Evolutionary conservation across 176 grass and related monocot species (phyloP), one percentile per base, ranked within the genome.

Genomic region (Raddia guianensis): DNA sequence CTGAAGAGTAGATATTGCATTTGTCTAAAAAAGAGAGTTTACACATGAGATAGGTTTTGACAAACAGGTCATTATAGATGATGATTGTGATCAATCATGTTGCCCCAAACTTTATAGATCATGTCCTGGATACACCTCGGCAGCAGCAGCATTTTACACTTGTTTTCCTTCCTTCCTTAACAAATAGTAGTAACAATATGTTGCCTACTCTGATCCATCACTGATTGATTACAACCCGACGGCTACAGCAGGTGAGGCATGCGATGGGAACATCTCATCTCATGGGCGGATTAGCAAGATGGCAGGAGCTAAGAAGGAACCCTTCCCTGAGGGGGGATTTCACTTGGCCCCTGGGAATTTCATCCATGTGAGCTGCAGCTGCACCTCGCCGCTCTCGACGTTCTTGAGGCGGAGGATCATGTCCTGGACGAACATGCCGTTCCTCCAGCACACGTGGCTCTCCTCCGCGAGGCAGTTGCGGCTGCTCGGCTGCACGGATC

Each of bases 311-410:
- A 62, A 18, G 5, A 62, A 18, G 5, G 27, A 68, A 52, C 16
- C 70, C 58, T 21, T 49, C 42, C 21, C 10, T 7, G 10, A 45
- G 4, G 27, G 27, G 4, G 27, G 27, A 27, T 27, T 27, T 52
- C 43, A 84, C 16, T 75, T 77, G 27, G 3, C 8, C 5, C 74
- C 81, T 3, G 76, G 86, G 3, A 92, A 86, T 50, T 15, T 84
- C 13, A 92, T 79, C 94, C 94, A 97, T 7, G 88, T 75, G 11
- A 97, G 85, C 71, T 97, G 91, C 12, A 97, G 18, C 50, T 94
- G 85, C 5, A 97, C 61, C 21, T 97, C 95, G 7, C 95, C 95
- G 1, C 91, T 94, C 87, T 97, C 95, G 1, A 97, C 95, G 32
- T 97, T 94, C 74, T 76, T 86, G 32, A 97, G 80, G 2, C 92